phyloP scores from a whole-genome alignment of 225 moss, liverwort and hornwort species.

The Bryoerythrophyllum caledonicum region DNA sequence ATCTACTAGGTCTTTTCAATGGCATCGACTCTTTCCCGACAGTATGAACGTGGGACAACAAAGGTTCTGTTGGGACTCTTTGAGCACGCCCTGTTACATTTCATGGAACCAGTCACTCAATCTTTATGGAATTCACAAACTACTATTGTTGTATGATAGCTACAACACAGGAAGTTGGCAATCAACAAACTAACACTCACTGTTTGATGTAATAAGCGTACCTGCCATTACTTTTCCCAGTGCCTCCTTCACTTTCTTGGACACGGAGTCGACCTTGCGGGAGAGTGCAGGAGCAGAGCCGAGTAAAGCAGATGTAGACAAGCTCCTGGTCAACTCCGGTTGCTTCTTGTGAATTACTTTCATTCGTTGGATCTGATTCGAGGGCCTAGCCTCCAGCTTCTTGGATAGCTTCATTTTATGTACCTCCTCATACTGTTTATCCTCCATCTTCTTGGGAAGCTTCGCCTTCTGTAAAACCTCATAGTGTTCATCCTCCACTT shows the following conservation, averaged over 20 bases:
- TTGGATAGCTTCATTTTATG: conserved; percentile 29
- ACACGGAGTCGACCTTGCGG: conserved; percentile 85
- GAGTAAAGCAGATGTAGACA: conserved; percentile 61
- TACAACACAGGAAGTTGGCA: no score
- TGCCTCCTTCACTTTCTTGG: conserved; percentile 84
- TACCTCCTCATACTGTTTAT: conserved; percentile 23
- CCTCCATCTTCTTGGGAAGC: conserved; percentile 40
- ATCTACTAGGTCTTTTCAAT: conserved; percentile 28
- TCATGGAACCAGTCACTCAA: conserved; percentile 18
- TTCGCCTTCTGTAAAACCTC: conserved; percentile 37
- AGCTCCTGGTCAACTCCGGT: conserved; percentile 48
- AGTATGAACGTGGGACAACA: conserved; percentile 28
- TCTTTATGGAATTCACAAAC: neutral
- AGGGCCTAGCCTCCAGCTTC: conserved; percentile 29
- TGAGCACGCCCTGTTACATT: conserved; percentile 46
- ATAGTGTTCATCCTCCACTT: conserved; percentile 36
- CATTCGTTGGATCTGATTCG: conserved; percentile 19
- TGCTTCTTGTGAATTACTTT: conserved; percentile 26
- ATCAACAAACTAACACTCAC: no score
- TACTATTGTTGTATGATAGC: no score
- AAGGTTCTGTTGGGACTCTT: conserved; percentile 26
- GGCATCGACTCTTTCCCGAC: conserved; percentile 23
- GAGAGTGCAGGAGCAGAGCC: conserved; percentile 80
- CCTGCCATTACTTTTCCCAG: conserved; percentile 89
- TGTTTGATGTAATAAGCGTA: conserved; percentile 31